Conservation (phyloP, 176 grass and related monocot genomes). For the Musa itinerans region DNA sequence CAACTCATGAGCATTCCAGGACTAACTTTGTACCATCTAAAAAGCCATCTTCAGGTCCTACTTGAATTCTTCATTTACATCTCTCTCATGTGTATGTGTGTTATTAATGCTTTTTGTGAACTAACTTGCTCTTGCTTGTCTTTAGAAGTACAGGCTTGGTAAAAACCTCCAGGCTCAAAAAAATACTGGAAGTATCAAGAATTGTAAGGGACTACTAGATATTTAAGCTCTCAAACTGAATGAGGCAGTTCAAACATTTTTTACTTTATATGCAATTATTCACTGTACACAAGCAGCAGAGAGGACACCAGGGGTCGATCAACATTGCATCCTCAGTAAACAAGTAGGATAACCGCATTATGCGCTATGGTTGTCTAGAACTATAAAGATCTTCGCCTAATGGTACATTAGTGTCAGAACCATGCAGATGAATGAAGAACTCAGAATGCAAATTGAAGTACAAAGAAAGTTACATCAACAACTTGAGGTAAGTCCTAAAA, state of each 20-base stretch:
- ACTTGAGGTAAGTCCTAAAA: conserved; percentile 49
- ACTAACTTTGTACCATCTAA: conserved; percentile 89
- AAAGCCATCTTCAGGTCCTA: conserved; percentile 93
- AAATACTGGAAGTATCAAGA: conserved; percentile 37
- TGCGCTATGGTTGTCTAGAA: neutral
- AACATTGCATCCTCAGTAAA: conserved; percentile 23
- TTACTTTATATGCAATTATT: conserved; percentile 20
- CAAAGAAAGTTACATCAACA: conserved; percentile 80
- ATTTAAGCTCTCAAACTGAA: too few relatives aligned
- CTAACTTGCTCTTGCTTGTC: neutral
- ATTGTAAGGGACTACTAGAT: too few relatives aligned
- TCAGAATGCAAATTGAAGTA: conserved; percentile 88
- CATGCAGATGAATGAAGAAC: conserved; percentile 64
- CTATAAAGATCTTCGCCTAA: neutral
- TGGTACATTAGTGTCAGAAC: conserved; percentile 37
- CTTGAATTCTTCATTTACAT: conserved; percentile 12
- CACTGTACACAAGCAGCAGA: conserved; percentile 29
- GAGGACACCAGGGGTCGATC: conserved; percentile 40
- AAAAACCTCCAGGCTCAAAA: conserved; percentile 42
- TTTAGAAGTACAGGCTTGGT: conserved; percentile 8
- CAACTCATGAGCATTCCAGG: conserved; percentile 87
- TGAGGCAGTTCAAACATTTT: neutral
- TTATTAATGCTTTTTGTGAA: neutral
- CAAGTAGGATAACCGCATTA: conserved; percentile 39
- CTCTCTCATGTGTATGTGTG: neutral